These are phyloP conservation scores for Triticum dicoccoides DNA, from an alignment of 176 grass and related monocot species.

Conservation along the genomic window DNA sequence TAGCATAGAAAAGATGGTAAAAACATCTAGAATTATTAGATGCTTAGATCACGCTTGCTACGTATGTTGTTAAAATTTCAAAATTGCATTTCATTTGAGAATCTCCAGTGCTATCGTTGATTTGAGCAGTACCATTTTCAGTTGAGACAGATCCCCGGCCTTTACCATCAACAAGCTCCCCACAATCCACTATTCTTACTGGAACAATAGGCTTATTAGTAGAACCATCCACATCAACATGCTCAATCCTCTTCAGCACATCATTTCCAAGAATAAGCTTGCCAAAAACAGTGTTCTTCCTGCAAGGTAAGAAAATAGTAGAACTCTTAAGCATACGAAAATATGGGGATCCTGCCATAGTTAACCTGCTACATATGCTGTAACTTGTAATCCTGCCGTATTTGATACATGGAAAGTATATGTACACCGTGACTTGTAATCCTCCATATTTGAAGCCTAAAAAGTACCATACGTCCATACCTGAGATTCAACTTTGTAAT, in stretches of 20 bases:
- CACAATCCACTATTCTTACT: slow-evolving; percentile 79
- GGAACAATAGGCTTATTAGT: slow-evolving; percentile 53
- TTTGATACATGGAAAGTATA: background rate
- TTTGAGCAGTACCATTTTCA: slow-evolving; percentile 45
- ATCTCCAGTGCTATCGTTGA: background rate
- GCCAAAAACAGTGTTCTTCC: slow-evolving; percentile 95
- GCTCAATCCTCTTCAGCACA: slow-evolving; percentile 82
- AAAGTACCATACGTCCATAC: background rate
- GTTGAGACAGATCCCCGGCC: slow-evolving; percentile 11
- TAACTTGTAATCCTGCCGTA: background rate
- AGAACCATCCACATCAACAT: slow-evolving; percentile 61
- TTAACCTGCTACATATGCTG: background rate
- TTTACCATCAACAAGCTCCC: slow-evolving; percentile 61
- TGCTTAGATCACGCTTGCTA: background rate
- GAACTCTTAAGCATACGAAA: slow-evolving; percentile 15
- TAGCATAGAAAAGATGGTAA: background rate
- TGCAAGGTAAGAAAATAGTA: slow-evolving; percentile 38
- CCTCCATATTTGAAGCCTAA: background rate
- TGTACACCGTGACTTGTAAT: background rate
- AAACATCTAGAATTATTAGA: background rate
- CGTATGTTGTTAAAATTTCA: background rate
- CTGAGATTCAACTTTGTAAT: background rate
- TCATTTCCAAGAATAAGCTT: slow-evolving; percentile 84
- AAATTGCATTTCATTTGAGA: background rate
- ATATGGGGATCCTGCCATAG: background rate